These are phyloP conservation scores for Camelina neglecta DNA, from an alignment of 345 rosid genomes.

Conservation along the genomic window DNA sequence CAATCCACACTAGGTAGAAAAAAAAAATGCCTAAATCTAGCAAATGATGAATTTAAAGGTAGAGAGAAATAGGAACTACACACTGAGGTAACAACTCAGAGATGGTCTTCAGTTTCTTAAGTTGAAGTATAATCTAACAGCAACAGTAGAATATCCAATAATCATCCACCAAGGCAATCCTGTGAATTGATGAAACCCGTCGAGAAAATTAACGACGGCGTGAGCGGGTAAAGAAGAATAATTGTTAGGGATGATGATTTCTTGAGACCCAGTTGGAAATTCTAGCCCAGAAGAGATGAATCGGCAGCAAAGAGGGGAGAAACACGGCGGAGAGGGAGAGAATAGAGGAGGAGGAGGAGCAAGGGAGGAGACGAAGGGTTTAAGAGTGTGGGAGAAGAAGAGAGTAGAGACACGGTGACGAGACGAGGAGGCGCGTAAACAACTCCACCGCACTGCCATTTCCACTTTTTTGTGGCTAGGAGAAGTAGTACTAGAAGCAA, in stretches of 20 bases:
- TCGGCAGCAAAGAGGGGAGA: constrained; percentile 8
- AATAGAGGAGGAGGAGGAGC: constrained; percentile 20
- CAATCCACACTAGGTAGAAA: no score
- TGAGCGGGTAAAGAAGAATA: constrained; percentile 62
- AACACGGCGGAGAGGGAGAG: constrained; percentile 10
- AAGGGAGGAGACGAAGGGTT: neutral
- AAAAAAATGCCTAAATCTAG: no score
- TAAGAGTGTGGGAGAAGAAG: constrained; percentile 2
- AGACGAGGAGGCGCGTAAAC: constrained; percentile 36
- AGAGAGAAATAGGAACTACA: constrained; percentile 43
- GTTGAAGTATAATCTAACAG: constrained; percentile 74
- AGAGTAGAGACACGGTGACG: constrained; percentile 37
- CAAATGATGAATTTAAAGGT: no score
- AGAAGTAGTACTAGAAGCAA: no score
- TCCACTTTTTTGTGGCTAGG: neutral
- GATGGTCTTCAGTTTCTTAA: constrained; percentile 63
- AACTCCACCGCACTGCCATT: constrained; percentile 31
- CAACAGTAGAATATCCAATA: constrained; percentile 75
- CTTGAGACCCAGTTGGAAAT: constrained; percentile 26
- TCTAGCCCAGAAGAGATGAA: constrained; percentile 17
- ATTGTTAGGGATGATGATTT: constrained; percentile 42
- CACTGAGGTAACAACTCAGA: constrained; percentile 67
- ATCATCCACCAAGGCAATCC: constrained; percentile 95
- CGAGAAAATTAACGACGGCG: constrained; percentile 57
- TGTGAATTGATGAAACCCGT: constrained; percentile 64